Percentiles rank a stretch among this genome's conserved stretches.
Evolutionary conservation across 805 yeast species (phyloP).

Genomic region (Tetrapisispora nanseiensis): DNA sequence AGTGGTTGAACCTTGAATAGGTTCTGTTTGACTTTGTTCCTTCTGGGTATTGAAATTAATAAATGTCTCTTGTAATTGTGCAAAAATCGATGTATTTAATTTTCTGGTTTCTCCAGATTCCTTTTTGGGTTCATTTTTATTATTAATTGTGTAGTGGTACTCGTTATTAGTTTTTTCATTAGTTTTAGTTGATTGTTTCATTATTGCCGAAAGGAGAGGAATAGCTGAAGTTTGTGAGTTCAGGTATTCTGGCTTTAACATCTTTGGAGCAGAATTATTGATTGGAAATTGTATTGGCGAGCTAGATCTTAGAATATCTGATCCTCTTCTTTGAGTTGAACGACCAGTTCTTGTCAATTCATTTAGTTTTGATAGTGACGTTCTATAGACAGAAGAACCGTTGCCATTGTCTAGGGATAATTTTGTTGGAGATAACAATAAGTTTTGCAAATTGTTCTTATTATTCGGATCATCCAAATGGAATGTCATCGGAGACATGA

Average conservation of each 20-base stretch:
- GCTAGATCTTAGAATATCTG: constrained; percentile 21
- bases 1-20: not conserved
- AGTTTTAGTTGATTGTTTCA: constrained; percentile 5
- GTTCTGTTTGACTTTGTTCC: not conserved
- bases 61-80: constrained; percentile 1
- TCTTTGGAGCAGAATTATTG: constrained; percentile 18
- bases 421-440: constrained; percentile 24
- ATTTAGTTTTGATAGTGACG: constrained; percentile 27
- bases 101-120: not conserved
- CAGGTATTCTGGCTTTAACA: constrained; percentile 23
- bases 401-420: constrained; percentile 16
- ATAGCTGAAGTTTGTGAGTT: constrained; percentile 4
- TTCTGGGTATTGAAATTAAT: not conserved
- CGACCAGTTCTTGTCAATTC: constrained; percentile 18
- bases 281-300: constrained; percentile 21
- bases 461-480: constrained; percentile 20
- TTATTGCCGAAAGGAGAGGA: constrained; percentile 20
- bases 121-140: not conserved
- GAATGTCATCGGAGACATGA: constrained; percentile 22
- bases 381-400: constrained; percentile 13
- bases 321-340: constrained; percentile 12
- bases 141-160: not conserved
- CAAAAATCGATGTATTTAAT: constrained; percentile 2
- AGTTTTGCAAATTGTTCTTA: constrained; percentile 10
- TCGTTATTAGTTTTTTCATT: not conserved